phyloP scores from a whole-genome alignment of 2,329 filamentous ascomycete species.

The Penicillium sp. region DNA sequence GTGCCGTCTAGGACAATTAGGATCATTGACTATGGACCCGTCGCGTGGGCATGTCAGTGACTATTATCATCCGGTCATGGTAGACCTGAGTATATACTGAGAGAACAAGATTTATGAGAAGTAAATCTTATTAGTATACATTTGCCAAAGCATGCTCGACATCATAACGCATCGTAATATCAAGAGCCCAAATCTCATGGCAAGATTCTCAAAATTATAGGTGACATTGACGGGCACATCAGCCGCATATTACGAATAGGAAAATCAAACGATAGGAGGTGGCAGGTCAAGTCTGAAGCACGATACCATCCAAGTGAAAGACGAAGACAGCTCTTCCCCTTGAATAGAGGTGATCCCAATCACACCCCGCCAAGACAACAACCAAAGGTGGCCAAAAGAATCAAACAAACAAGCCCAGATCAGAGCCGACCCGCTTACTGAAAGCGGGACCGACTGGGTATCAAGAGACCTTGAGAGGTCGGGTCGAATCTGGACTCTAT shows the following conservation, averaged over 20 bases:
- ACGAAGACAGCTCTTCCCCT: neutral
- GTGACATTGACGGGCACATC: constrained; percentile 20
- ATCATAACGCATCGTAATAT: neutral
- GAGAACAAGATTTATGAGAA: neutral
- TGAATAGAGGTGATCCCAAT: neutral
- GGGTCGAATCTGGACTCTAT: constrained; percentile 1
- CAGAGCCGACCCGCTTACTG: constrained; percentile 5
- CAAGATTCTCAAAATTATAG: constrained; percentile 18
- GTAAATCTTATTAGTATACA: constrained; percentile 10
- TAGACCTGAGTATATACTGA: neutral
- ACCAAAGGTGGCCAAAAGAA: neutral
- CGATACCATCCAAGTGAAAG: neutral
- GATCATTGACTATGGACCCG: too few species aligned
- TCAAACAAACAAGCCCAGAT: constrained; percentile 14
- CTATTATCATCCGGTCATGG: too few species aligned
- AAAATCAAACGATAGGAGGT: neutral
- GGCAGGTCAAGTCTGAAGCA: neutral
- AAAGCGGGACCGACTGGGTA: constrained; percentile 19
- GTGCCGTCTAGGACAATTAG: too few species aligned
- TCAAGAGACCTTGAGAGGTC: constrained; percentile 20
- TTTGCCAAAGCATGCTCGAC: constrained; percentile 6
- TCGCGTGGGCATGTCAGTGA: too few species aligned
- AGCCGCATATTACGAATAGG: constrained; percentile 21
- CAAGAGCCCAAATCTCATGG: constrained; percentile 11
- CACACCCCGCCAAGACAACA: neutral